These are phyloP conservation scores for Heliamphora pulchella DNA, from an alignment of 179 eudicot species.

Conservation along the genomic window DNA sequence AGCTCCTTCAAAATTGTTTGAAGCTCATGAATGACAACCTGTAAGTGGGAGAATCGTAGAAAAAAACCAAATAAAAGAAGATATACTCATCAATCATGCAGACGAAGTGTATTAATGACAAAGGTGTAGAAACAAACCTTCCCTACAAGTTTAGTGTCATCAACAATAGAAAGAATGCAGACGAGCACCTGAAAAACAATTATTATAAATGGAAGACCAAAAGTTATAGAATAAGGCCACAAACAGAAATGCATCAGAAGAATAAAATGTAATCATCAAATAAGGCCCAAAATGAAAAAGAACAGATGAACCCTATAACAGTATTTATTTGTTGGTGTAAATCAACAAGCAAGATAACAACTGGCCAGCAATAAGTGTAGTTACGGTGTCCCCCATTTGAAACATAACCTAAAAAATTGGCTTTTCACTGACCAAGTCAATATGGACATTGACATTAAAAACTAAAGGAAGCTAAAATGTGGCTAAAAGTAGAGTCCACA, in stretches of 20 bases:
- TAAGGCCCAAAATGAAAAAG: background rate
- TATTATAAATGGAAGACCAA: background rate
- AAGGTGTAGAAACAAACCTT: constrained; percentile 50
- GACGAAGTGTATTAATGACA: background rate
- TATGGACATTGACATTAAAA: background rate
- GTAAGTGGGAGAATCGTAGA: constrained; percentile 14
- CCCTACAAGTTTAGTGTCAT: constrained; percentile 80
- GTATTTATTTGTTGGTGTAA: background rate
- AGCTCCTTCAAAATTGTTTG: constrained; percentile 59
- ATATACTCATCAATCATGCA: background rate
- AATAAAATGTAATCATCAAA: background rate
- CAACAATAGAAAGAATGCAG: constrained; percentile 67
- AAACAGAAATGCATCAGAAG: constrained; percentile 3
- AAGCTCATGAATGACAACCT: constrained; percentile 70
- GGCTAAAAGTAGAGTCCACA: background rate
- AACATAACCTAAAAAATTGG: background rate
- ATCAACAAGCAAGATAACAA: background rate
- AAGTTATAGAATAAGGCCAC: background rate
- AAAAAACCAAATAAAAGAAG: background rate
- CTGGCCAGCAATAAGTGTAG: background rate
- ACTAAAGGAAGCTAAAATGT: constrained; percentile 1
- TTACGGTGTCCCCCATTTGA: background rate
- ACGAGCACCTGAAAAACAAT: constrained; percentile 55
- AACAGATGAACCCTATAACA: background rate
- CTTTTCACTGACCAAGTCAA: too few relatives aligned